Conservation (phyloP, 768 basidiomycete species). For the Mycena rosella region DNA sequence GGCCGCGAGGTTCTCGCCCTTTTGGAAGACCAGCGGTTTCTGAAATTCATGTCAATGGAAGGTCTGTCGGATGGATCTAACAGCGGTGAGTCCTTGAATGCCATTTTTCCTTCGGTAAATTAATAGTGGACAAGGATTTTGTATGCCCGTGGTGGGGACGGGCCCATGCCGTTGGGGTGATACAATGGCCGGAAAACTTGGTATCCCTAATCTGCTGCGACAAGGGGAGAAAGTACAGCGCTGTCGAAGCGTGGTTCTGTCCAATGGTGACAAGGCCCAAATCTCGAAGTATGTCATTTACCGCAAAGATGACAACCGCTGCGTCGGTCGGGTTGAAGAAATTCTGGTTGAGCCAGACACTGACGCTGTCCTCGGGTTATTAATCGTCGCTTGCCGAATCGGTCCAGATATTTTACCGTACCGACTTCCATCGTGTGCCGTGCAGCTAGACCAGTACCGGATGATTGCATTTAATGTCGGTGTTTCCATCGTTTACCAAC, state of each 20-base stretch:
- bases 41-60: no score
- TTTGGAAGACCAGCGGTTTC: conserved; percentile 1
- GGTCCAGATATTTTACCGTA: neutral
- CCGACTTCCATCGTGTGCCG: neutral
- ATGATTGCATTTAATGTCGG: neutral
- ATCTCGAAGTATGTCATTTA: neutral
- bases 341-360: no score
- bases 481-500: neutral
- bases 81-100: no score
- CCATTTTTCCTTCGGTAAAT: no score
- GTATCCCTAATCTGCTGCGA: neutral
- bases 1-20: neutral
- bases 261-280: neutral
- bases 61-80: no score
- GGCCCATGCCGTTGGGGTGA: no score
- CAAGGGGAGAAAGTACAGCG: neutral
- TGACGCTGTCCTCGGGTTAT: no score
- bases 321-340: no score
- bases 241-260: conserved; percentile 1
- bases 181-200: no score
- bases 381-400: neutral
- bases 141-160: no score
- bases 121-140: no score
- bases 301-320: neutral
- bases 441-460: neutral